These are phyloP conservation scores for Calonectria pteridis DNA, from an alignment of 2,329 filamentous ascomycete species.

Conservation along the genomic window DNA sequence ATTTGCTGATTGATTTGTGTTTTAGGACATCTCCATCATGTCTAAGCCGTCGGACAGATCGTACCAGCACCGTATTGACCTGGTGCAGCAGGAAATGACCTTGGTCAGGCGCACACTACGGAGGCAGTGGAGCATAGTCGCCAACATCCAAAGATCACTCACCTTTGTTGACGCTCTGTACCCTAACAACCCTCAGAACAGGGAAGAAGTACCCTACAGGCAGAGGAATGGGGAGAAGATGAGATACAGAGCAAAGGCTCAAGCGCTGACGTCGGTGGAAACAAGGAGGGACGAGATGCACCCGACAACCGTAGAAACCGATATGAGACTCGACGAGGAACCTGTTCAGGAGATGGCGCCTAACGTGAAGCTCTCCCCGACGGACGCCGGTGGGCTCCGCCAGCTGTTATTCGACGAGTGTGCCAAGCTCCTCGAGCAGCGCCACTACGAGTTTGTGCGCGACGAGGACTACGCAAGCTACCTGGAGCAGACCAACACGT, in stretches of 20 bases:
- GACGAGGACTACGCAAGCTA: constrained; percentile 48
- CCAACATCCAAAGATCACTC: constrained; percentile 41
- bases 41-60: constrained; percentile 55
- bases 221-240: not conserved
- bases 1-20: constrained; percentile 30
- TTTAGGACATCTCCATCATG: constrained; percentile 55
- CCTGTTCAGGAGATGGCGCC: constrained; percentile 43
- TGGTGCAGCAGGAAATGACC: constrained; percentile 56
- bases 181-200: constrained; percentile 23
- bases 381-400: constrained; percentile 53
- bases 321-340: constrained; percentile 41
- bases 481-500: constrained; percentile 47
- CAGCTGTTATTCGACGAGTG: constrained; percentile 56
- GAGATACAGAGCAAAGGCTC: constrained; percentile 18
- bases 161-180: constrained; percentile 32
- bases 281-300: constrained; percentile 5
- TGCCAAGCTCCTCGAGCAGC: constrained; percentile 51
- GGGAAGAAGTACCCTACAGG: constrained; percentile 18
- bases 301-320: constrained; percentile 25
- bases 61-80: constrained; percentile 55
- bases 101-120: constrained; percentile 52
- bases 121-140: constrained; percentile 49
- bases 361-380: constrained; percentile 52
- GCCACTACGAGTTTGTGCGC: constrained; percentile 49
- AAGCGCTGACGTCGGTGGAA: not conserved